Conservation (phyloP, 768 basidiomycete genomes). For the Mycena leptocephala region DNA sequence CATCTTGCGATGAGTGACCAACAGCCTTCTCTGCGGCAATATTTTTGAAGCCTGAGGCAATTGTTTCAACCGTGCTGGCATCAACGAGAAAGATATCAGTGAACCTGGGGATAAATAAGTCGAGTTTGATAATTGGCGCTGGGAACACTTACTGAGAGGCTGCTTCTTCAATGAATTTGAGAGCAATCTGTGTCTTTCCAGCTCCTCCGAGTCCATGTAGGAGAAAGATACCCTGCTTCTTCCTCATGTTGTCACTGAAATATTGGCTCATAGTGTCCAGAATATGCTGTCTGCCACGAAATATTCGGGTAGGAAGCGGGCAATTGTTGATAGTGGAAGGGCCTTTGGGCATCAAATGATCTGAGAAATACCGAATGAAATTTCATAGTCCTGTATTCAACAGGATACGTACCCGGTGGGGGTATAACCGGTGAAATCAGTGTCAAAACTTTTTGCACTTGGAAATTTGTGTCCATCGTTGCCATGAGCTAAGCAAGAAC, state of each 20-base stretch:
- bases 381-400: no score
- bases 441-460: no score
- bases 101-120: conserved; percentile 2
- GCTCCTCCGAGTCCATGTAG: conserved; percentile 21
- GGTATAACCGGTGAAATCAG: no score
- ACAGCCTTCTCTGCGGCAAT: neutral
- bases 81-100: neutral
- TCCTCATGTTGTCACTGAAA: neutral
- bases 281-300: neutral
- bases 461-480: no score
- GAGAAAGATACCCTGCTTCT: conserved; percentile 4
- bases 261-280: neutral
- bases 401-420: no score
- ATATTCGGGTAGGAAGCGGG: neutral
- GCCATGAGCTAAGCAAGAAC: no score
- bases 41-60: conserved; percentile 14
- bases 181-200: conserved; percentile 25
- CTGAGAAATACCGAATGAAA: no score
- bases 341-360: neutral
- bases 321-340: conserved; percentile 3
- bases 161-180: conserved; percentile 16
- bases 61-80: conserved; percentile 2
- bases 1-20: conserved; percentile 8
- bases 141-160: neutral
- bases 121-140: neutral